These are phyloP conservation scores for Globisporangium splendens DNA, from an alignment of 352 stramenopile genomes.

Conservation along the genomic window DNA sequence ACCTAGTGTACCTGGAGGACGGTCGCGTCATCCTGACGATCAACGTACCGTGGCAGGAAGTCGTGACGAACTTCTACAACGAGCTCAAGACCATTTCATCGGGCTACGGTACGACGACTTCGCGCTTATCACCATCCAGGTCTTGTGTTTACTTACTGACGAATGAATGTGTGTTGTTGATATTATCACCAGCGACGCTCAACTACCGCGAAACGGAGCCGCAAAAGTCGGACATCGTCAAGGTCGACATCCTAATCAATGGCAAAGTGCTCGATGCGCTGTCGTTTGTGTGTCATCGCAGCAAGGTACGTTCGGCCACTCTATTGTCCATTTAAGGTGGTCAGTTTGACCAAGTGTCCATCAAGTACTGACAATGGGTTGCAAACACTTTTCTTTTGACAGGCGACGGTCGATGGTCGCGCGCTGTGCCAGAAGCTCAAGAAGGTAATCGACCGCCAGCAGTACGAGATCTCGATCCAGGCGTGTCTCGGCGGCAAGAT, in stretches of 20 bases:
- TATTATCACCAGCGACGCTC: conserved; percentile 61
- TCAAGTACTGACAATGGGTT: not conserved
- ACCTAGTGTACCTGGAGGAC: conserved; percentile 95
- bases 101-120: conserved; percentile 84
- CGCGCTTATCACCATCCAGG: too few species aligned
- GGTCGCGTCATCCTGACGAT: conserved; percentile 93
- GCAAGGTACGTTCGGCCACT: conserved; percentile 41
- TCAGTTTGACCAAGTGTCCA: not conserved
- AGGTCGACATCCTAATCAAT: conserved; percentile 95
- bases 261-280: conserved; percentile 94
- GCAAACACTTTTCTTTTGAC: not conserved
- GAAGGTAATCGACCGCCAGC: conserved; percentile 95
- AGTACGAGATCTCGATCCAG: conserved; percentile 99
- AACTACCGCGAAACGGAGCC: conserved; percentile 93
- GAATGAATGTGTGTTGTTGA: not conserved
- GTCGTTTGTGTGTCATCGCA: conserved; percentile 95
- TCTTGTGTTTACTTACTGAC: not conserved
- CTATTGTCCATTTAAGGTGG: not conserved
- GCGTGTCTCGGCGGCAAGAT: conserved; percentile 94
- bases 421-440: conserved; percentile 94
- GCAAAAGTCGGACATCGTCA: conserved; percentile 91
- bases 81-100: conserved; percentile 95
- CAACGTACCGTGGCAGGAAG: conserved; percentile 96
- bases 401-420: conserved; percentile 70
- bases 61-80: conserved; percentile 99